Evolutionary conservation across 225 moss, liverwort and hornwort species (phyloP).

Genomic region (Physcomitrium patens): DNA sequence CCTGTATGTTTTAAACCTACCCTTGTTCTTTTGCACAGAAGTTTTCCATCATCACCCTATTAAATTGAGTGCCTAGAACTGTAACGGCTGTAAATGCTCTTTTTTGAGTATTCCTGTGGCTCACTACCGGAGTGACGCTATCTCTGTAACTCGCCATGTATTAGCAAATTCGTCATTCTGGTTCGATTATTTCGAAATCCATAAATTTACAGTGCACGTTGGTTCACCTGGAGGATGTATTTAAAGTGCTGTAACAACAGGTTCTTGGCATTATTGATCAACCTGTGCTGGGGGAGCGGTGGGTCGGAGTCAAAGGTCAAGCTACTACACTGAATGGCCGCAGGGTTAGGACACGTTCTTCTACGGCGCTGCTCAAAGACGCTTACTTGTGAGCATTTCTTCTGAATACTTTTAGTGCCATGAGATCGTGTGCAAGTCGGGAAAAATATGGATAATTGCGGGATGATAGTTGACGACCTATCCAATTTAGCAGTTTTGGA

Average conservation of each 20-base stretch:
- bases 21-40: not conserved
- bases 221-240: not conserved
- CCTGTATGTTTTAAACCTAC: slow-evolving; percentile 48
- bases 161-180: too few species aligned
- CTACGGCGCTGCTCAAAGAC: slow-evolving; percentile 46
- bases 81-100: too few species aligned
- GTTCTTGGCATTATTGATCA: slow-evolving; percentile 77
- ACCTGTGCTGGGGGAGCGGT: slow-evolving; percentile 69
- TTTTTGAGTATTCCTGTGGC: too few species aligned
- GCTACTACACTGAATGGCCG: slow-evolving; percentile 64
- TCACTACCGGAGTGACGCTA: too few species aligned
- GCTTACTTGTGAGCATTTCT: slow-evolving; percentile 57
- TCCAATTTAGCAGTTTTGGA: not conserved
- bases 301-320: slow-evolving; percentile 64
- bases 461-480: not conserved
- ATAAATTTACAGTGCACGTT: not conserved
- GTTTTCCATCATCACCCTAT: not conserved
- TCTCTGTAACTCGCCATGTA: too few species aligned
- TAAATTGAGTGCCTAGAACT: not conserved
- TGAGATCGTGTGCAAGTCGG: not conserved
- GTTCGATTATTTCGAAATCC: too few species aligned
- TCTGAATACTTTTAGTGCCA: not conserved
- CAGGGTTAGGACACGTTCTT: slow-evolving; percentile 52
- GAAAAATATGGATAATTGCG: not conserved
- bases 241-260: slow-evolving; percentile 30